These are phyloP conservation scores for Micromonas pusilla DNA, from an alignment of 139 green algal genomes.

Conservation along the genomic window DNA sequence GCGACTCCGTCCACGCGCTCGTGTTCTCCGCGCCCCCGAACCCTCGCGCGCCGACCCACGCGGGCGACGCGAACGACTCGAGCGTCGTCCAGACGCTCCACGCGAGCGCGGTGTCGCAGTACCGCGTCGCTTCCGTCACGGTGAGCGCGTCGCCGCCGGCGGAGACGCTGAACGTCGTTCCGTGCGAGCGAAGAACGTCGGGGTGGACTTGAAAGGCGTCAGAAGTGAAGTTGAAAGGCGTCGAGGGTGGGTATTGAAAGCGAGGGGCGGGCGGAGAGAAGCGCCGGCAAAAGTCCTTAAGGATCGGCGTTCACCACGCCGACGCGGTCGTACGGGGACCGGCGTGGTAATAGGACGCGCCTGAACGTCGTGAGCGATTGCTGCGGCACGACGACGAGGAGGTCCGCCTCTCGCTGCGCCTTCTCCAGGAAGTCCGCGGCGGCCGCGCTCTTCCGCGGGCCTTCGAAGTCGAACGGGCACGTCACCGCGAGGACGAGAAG, in stretches of 20 bases:
- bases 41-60: background rate
- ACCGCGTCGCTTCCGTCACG: background rate
- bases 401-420: background rate
- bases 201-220: too few relatives aligned
- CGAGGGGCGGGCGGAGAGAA: too few relatives aligned
- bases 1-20: too few relatives aligned
- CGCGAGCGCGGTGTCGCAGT: background rate
- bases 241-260: too few relatives aligned
- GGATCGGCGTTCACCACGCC: too few relatives aligned
- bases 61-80: background rate
- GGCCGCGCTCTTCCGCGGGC: background rate
- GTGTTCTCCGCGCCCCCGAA: background rate
- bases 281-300: too few relatives aligned
- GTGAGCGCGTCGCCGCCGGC: background rate
- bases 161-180: too few relatives aligned
- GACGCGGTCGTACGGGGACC: too few relatives aligned
- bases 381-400: background rate
- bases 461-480: conserved; percentile 11
- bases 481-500: background rate
- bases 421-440: background rate
- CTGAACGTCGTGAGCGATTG: background rate
- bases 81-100: background rate
- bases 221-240: too few relatives aligned
- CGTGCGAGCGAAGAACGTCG: too few relatives aligned
- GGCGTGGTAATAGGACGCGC: too few relatives aligned